Evolutionary conservation across 2,329 filamentous ascomycete species (phyloP).

Genomic region (Fusarium chuoi): DNA sequence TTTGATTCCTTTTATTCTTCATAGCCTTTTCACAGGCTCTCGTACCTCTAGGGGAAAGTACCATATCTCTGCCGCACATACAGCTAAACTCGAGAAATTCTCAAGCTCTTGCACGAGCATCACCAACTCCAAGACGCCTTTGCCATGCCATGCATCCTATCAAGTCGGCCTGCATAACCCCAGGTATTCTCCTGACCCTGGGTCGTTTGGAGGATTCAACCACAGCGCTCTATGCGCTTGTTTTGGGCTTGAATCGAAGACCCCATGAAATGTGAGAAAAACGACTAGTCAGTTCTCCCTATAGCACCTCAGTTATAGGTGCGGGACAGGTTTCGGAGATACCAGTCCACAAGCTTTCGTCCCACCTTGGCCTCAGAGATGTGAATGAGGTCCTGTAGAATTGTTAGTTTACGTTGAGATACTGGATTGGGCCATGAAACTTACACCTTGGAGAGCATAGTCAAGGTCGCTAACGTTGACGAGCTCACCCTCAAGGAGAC

Average conservation of each 20-base stretch:
- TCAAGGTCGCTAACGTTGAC: conserved; percentile 95
- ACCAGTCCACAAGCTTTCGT: conserved; percentile 98
- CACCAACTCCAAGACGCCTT: conserved; percentile 57
- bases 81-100: conserved; percentile 45
- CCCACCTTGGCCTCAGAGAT: conserved; percentile 99
- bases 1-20: conserved; percentile 43
- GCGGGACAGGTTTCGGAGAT: conserved; percentile 93
- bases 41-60: conserved; percentile 41
- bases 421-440: conserved; percentile 49
- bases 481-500: conserved; percentile 89
- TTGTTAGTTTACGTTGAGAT: not conserved
- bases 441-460: conserved; percentile 93
- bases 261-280: conserved; percentile 36
- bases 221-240: conserved; percentile 8
- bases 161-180: conserved; percentile 48
- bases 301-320: conserved; percentile 74
- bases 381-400: conserved; percentile 86
- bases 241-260: conserved; percentile 22
- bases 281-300: conserved; percentile 40
- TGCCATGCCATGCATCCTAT: conserved; percentile 54
- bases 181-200: conserved; percentile 37
- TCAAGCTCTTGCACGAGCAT: conserved; percentile 47
- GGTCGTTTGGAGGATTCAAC: conserved; percentile 25
- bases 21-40: conserved; percentile 37
- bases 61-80: conserved; percentile 43